A percentile compares a stretch with the other conserved stretches of the same genome.
phyloP scores from a whole-genome alignment of 495 filamentous ascomycete genomes.

The Podospora pseudopauciseta region DNA sequence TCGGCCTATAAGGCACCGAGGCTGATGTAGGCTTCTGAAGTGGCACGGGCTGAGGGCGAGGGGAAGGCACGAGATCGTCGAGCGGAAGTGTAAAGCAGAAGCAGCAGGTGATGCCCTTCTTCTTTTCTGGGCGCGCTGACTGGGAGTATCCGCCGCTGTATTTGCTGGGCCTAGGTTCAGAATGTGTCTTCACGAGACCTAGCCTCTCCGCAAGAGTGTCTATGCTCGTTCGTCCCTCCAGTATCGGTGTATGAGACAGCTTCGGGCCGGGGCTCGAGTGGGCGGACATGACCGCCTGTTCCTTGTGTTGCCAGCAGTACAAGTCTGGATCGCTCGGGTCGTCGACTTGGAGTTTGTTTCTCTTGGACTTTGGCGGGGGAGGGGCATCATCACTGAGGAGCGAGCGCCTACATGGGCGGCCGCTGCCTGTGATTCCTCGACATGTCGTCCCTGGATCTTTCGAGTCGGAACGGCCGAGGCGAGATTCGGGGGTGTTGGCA shows the following conservation, averaged over 20 bases:
- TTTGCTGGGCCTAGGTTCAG: conserved; percentile 25
- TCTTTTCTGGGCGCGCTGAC: conserved; percentile 31
- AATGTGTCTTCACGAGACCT: conserved; percentile 54
- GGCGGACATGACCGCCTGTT: conserved; percentile 61
- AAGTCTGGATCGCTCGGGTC: conserved; percentile 42
- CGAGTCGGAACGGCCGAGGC: conserved; percentile 73
- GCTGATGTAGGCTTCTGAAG: conserved; percentile 31
- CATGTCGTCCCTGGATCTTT: conserved; percentile 83
- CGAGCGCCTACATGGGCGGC: conserved; percentile 72
- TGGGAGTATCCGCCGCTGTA: conserved; percentile 21
- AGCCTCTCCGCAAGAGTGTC: conserved; percentile 78
- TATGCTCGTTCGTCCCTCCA: conserved; percentile 66
- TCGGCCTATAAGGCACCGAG: conserved; percentile 24
- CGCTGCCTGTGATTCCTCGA: conserved; percentile 73
- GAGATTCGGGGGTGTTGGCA: conserved; percentile 78
- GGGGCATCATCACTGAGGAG: conserved; percentile 44
- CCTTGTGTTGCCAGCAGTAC: conserved; percentile 94
- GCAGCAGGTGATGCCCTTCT: conserved; percentile 37
- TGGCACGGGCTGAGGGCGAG: conserved; percentile 39
- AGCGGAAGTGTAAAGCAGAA: conserved; percentile 45
- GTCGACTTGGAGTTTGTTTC: conserved; percentile 46
- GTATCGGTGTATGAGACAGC: conserved; percentile 31
- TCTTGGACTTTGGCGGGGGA: conserved; percentile 13
- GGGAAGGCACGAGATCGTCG: conserved; percentile 34
- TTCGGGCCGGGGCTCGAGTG: conserved; percentile 41